A percentile compares a stretch with the other conserved stretches of the same genome.
Conservation (phyloP, 805 yeast species). For the Saccharomycopsis sp. region DNA sequence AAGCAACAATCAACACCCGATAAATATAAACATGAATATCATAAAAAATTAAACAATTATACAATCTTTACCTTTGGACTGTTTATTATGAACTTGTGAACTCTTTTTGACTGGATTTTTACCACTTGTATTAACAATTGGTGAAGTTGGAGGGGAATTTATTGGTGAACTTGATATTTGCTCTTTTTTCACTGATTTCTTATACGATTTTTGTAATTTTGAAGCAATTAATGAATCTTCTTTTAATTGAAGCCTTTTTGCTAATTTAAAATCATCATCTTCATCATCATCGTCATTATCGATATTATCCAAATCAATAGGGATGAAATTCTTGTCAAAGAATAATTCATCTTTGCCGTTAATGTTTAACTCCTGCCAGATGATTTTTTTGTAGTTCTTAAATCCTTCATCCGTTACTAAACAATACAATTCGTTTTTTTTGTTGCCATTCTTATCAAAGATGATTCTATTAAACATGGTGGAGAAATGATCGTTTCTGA, state of each 20-base stretch:
- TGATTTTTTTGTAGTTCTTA: constrained; percentile 34
- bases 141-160: no score
- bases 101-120: no score
- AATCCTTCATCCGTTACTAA: constrained; percentile 72
- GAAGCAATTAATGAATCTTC: constrained; percentile 44
- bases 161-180: no score
- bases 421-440: constrained; percentile 39
- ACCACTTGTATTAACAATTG: no score
- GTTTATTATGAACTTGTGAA: no score
- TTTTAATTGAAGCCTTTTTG: constrained; percentile 38
- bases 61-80: no score
- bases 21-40: no score
- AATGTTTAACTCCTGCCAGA: constrained; percentile 76
- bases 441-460: constrained; percentile 26
- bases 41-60: no score
- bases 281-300: neutral
- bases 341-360: constrained; percentile 63
- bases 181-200: no score
- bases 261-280: constrained; percentile 32
- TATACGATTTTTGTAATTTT: constrained; percentile 29
- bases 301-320: constrained; percentile 21
- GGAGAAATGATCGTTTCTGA: constrained; percentile 83
- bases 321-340: constrained; percentile 55
- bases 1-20: no score
- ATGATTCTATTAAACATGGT: constrained; percentile 39